Conservation (phyloP, 164 flowering plant genomes). For the Liquidambar formosana region DNA sequence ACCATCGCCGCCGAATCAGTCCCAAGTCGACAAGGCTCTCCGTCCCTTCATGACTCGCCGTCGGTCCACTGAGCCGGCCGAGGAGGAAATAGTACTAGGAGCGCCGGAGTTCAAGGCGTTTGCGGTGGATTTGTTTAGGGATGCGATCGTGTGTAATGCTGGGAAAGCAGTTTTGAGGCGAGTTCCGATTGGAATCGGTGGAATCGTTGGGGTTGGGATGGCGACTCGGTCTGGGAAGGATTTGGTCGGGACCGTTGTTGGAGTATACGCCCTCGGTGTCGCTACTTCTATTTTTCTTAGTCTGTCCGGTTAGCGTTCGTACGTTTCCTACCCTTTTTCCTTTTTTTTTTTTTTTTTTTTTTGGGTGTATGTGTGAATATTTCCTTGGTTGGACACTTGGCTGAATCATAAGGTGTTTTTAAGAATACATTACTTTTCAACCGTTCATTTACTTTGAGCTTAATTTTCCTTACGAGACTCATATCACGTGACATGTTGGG, state of each 20-base stretch:
- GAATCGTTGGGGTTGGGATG: conserved; percentile 64
- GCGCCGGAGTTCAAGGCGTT: conserved; percentile 51
- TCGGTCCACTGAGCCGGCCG: background rate
- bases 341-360: no score
- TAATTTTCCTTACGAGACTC: no score
- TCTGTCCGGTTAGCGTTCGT: conserved; percentile 28
- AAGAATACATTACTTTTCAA: no score
- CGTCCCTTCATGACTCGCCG: conserved; percentile 14
- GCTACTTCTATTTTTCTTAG: conserved; percentile 55
- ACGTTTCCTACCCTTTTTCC: no score
- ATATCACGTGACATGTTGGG: no score
- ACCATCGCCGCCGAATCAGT: conserved; percentile 55
- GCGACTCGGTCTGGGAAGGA: conserved; percentile 43
- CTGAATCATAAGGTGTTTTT: no score
- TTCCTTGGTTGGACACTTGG: no score
- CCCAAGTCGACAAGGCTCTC: conserved; percentile 60
- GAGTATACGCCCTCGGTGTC: conserved; percentile 69
- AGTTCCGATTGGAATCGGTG: conserved; percentile 60
- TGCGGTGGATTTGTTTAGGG: conserved; percentile 51
- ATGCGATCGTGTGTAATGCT: conserved; percentile 47
- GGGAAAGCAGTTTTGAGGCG: conserved; percentile 32
- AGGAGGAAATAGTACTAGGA: conserved; percentile 24
- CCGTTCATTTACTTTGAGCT: no score
- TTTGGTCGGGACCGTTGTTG: conserved; percentile 53
- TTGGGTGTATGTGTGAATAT: no score